phyloP scores from a whole-genome alignment of 768 basidiomycete genomes.

The Russula earlei region DNA sequence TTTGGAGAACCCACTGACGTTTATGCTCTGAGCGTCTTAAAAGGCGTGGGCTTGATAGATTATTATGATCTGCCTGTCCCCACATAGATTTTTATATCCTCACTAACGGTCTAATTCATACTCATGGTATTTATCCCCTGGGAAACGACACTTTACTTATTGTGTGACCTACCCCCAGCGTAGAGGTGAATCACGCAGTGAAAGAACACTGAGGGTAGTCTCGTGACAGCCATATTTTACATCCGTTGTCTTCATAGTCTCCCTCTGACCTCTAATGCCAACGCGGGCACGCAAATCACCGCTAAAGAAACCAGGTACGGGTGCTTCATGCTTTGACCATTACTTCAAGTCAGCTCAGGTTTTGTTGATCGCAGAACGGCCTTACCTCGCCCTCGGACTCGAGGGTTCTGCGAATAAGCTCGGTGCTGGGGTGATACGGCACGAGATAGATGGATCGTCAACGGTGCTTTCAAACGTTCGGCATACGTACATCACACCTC shows the following conservation, averaged over 20 bases:
- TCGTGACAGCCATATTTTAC: background rate
- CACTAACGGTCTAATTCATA: constrained; percentile 15
- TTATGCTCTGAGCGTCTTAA: constrained; percentile 65
- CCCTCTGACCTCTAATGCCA: constrained; percentile 13
- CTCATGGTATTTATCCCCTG: background rate
- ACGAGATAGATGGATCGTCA: constrained; percentile 61
- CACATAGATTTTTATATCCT: constrained; percentile 17
- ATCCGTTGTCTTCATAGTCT: too few species aligned
- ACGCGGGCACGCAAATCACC: constrained; percentile 13
- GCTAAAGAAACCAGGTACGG: constrained; percentile 15
- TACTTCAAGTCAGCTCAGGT: background rate
- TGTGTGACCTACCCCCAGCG: too few species aligned
- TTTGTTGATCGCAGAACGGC: constrained; percentile 37
- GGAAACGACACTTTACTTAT: background rate
- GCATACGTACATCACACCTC: constrained; percentile 98
- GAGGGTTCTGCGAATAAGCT: constrained; percentile 99
- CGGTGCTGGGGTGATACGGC: constrained; percentile 86
- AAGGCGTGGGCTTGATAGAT: constrained; percentile 7
- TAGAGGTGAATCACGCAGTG: background rate
- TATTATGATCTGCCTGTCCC: background rate
- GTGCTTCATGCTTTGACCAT: background rate
- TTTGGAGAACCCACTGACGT: constrained; percentile 92
- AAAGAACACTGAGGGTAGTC: background rate
- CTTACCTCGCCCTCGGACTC: constrained; percentile 84
- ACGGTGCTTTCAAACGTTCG: constrained; percentile 84